Evolutionary conservation across 129 eudicot genomes (phyloP).

Genomic region (Gnaphalium uliginosum): DNA sequence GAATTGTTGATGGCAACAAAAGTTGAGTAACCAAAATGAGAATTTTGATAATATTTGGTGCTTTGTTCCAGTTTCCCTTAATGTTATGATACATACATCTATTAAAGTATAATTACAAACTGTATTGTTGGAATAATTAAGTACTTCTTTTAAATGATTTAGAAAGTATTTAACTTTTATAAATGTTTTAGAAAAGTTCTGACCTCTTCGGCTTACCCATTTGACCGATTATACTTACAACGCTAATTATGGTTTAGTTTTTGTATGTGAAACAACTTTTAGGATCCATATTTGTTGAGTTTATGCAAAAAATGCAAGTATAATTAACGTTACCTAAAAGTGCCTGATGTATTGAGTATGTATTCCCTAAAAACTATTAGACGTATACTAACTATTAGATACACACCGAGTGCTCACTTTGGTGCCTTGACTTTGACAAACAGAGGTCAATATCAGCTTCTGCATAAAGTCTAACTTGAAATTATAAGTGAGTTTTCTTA

Average conservation of each 20-base stretch:
- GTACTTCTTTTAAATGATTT: not conserved
- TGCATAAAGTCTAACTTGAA: conserved; percentile 13
- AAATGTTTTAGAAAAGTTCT: not conserved
- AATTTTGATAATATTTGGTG: not conserved
- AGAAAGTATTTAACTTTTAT: not conserved
- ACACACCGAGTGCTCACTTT: not conserved
- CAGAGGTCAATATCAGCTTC: not conserved
- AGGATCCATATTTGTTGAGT: not conserved
- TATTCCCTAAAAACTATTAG: not conserved
- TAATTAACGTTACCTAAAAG: not conserved
- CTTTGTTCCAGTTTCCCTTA: not conserved
- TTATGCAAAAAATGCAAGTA: not conserved
- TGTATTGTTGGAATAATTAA: not conserved
- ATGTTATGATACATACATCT: not conserved
- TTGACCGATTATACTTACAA: not conserved
- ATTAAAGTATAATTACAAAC: not conserved
- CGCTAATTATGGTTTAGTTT: not conserved
- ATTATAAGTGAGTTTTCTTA: not conserved
- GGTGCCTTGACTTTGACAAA: not conserved
- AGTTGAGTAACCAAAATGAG: not conserved
- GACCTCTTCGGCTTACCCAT: not conserved
- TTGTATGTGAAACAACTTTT: not conserved
- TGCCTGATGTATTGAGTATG: not conserved
- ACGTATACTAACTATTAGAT: not conserved
- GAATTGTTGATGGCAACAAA: not conserved